Percentiles rank a stretch among this genome's conserved stretches.
phyloP scores from a whole-genome alignment of 306 rosid species.

The Myrica gale region DNA sequence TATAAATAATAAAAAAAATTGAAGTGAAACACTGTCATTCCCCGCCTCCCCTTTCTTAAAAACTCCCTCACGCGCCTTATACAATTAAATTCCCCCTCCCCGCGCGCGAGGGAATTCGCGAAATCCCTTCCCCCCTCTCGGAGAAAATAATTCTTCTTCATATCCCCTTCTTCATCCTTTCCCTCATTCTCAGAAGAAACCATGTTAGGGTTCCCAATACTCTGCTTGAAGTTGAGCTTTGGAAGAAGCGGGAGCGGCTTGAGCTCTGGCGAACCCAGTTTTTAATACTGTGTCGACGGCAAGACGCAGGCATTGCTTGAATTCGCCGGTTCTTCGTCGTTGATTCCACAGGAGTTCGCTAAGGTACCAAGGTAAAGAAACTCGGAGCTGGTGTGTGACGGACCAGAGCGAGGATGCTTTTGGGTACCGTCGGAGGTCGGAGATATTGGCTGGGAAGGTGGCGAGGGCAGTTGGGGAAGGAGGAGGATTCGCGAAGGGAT shows the following conservation, averaged over 20 bases:
- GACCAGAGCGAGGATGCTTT: conserved; percentile 28
- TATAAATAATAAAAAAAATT: no score
- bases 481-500: conserved; percentile 45
- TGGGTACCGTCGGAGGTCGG: conserved; percentile 49
- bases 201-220: conserved; percentile 5
- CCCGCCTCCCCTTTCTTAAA: no score
- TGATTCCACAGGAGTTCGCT: conserved; percentile 29
- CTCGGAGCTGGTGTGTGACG: no score
- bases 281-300: conserved; percentile 36
- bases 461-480: conserved; percentile 50
- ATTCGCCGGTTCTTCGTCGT: conserved; percentile 6
- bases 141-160: conserved; percentile 58
- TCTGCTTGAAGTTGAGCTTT: conserved; percentile 33
- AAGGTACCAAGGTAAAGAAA: no score
- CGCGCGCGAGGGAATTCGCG: no score
- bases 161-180: conserved; percentile 8
- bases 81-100: no score
- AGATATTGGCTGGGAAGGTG: conserved; percentile 76
- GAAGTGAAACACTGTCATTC: no score
- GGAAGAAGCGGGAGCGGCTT: conserved; percentile 74
- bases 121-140: no score
- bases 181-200: conserved; percentile 11
- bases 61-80: no score
- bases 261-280: conserved; percentile 65
- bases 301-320: conserved; percentile 29